These are phyloP conservation scores for Rhipidocladum racemiflorum DNA, from an alignment of 176 grass and related monocot genomes.

Conservation along the genomic window DNA sequence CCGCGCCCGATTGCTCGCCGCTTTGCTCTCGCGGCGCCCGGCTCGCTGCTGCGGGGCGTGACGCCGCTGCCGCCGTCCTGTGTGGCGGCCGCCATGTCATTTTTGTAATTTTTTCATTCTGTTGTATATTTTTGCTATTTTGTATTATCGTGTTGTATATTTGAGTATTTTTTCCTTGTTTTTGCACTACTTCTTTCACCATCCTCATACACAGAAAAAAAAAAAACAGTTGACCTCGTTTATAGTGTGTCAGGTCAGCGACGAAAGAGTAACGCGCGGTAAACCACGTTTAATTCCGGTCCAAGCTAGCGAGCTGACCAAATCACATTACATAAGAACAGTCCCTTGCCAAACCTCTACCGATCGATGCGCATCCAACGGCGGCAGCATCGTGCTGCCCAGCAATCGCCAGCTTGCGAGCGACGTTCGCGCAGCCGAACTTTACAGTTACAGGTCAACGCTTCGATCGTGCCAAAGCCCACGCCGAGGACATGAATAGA, in stretches of 20 bases:
- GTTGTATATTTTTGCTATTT: too few species aligned
- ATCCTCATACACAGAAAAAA: not conserved
- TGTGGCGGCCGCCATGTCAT: too few species aligned
- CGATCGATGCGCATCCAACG: not conserved
- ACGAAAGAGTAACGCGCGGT: not conserved
- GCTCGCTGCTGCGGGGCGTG: too few species aligned
- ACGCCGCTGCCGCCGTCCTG: too few species aligned
- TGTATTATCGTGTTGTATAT: too few species aligned
- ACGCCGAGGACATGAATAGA: not conserved
- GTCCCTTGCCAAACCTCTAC: not conserved
- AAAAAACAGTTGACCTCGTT: not conserved
- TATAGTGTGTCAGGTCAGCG: not conserved
- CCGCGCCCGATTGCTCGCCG: too few species aligned
- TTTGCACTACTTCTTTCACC: not conserved
- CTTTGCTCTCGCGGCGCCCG: too few species aligned
- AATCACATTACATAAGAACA: not conserved
- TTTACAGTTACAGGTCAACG: slow-evolving; percentile 10
- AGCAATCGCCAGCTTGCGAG: not conserved
- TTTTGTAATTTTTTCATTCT: too few species aligned
- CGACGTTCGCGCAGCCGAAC: not conserved
- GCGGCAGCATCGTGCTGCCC: not conserved
- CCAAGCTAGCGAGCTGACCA: not conserved
- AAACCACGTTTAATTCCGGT: not conserved
- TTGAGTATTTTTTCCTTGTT: too few species aligned
- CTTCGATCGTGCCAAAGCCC: slow-evolving; percentile 18